These are phyloP conservation scores for Dendrocalamus latiflorus DNA, from an alignment of 202 grass and related monocot species.

Conservation along the genomic window DNA sequence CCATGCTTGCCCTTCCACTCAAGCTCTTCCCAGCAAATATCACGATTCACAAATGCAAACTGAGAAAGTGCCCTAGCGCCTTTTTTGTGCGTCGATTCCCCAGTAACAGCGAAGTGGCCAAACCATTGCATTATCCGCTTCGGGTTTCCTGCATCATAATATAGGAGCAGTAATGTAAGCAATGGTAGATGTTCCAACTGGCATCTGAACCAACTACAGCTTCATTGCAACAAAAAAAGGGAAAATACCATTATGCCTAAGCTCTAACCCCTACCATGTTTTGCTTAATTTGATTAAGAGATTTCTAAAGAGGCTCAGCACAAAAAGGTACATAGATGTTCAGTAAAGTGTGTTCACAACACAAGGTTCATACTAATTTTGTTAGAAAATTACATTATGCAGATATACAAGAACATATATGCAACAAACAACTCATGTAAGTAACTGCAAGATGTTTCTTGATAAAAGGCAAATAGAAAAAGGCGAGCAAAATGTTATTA, in stretches of 20 bases:
- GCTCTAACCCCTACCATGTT: neutral
- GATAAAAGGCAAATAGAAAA: neutral
- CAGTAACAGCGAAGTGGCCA: slow-evolving; percentile 63
- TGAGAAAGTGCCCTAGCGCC: slow-evolving; percentile 72
- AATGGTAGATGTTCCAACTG: neutral
- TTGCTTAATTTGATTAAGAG: neutral
- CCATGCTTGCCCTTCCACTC: slow-evolving; percentile 92
- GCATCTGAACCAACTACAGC: neutral
- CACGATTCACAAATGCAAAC: slow-evolving; percentile 81
- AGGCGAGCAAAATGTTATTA: neutral
- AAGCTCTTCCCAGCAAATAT: slow-evolving; percentile 89
- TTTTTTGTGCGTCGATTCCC: slow-evolving; percentile 68
- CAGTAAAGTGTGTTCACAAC: neutral
- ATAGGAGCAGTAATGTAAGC: neutral
- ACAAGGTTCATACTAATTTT: neutral
- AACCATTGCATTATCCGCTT: slow-evolving; percentile 77
- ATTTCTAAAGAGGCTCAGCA: neutral
- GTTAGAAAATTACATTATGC: neutral
- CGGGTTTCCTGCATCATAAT: slow-evolving; percentile 48
- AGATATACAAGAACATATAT: neutral
- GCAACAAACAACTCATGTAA: neutral
- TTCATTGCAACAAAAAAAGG: neutral
- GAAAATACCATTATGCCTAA: neutral
- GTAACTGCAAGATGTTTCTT: neutral
- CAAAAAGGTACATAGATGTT: neutral